A percentile compares a stretch with the other conserved stretches of the same genome.
Conservation (phyloP, 2,329 filamentous ascomycete genomes). For the Diaporthe ilicicola region DNA sequence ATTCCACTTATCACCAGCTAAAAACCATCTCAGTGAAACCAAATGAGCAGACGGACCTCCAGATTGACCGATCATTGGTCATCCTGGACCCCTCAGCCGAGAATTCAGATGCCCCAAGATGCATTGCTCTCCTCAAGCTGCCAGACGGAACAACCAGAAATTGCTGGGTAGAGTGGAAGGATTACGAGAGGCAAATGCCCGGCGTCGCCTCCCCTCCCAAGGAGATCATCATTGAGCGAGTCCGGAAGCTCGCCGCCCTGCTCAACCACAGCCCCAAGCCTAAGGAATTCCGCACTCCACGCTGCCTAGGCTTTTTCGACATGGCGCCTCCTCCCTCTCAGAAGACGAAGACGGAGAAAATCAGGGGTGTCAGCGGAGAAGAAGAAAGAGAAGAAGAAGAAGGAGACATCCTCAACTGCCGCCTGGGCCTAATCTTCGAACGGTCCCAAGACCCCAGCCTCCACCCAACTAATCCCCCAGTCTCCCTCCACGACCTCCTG, state of each 20-base stretch:
- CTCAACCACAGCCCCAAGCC: conserved; percentile 58
- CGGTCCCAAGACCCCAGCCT: conserved; percentile 48
- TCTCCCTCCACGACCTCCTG: conserved; percentile 59
- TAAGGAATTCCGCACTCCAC: conserved; percentile 57
- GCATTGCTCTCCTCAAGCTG: conserved; percentile 49
- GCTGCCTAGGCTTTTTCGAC: conserved; percentile 61
- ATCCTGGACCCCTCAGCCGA: conserved; percentile 43
- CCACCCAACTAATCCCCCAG: conserved; percentile 48
- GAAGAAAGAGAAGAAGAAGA: conserved; percentile 46
- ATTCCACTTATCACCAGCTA: no score
- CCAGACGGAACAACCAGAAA: conserved; percentile 45
- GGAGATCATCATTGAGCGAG: conserved; percentile 52
- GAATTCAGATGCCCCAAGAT: conserved; percentile 46
- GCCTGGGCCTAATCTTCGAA: conserved; percentile 64
- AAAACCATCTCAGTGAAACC: conserved; percentile 34
- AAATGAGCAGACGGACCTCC: conserved; percentile 43
- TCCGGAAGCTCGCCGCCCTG: conserved; percentile 56
- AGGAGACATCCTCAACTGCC: conserved; percentile 50
- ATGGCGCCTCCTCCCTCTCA: conserved; percentile 41
- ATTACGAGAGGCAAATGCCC: conserved; percentile 50
- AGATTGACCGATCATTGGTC: conserved; percentile 46
- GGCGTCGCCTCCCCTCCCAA: conserved; percentile 49
- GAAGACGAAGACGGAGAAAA: no score
- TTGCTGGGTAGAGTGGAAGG: conserved; percentile 62
- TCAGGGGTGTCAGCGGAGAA: conserved; percentile 7